phyloP scores from a whole-genome alignment of 495 filamentous ascomycete species.

The Darksidea phi region DNA sequence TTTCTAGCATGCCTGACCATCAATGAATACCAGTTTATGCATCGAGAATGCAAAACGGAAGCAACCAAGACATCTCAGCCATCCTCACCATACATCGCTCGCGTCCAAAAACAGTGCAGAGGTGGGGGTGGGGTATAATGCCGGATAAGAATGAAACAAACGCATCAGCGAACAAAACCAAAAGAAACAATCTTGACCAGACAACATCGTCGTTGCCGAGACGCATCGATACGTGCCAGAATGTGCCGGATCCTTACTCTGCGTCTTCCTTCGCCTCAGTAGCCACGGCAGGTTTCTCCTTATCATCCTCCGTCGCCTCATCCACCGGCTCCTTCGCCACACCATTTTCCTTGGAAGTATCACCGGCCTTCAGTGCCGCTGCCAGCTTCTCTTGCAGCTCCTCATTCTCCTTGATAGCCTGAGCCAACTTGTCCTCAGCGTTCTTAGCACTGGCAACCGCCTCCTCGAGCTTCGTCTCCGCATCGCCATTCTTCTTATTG shows the following conservation, averaged over 20 bases:
- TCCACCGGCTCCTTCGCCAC: neutral
- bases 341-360: neutral
- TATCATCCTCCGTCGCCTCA: neutral
- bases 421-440: neutral
- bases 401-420: neutral
- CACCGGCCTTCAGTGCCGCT: neutral
- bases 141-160: neutral
- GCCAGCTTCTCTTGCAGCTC: neutral
- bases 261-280: too few species aligned
- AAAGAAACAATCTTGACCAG: neutral
- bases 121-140: neutral
- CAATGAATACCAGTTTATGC: too few species aligned
- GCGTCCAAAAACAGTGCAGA: neutral
- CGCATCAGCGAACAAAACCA: neutral
- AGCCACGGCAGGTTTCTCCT: constrained; percentile 4
- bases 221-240: too few species aligned
- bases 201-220: neutral
- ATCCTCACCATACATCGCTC: too few species aligned
- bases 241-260: too few species aligned
- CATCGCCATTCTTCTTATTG: neutral
- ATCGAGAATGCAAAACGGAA: too few species aligned
- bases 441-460: neutral
- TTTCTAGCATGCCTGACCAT: too few species aligned
- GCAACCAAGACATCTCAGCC: too few species aligned
- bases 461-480: constrained; percentile 41